Conservation (phyloP, 768 basidiomycete genomes). For the Lentinula sp. region DNA sequence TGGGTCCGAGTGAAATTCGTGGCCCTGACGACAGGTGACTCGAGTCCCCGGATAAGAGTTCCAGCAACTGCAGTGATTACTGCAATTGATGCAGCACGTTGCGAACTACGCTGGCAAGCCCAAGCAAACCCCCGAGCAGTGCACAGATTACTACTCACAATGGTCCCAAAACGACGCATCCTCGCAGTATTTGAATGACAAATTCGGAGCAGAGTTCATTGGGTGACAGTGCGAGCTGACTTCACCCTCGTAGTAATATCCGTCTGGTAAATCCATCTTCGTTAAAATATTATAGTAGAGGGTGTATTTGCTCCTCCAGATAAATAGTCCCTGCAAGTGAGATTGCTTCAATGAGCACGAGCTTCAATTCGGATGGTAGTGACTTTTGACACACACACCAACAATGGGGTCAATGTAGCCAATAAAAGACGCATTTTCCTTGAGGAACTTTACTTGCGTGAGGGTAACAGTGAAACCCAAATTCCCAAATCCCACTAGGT, state of each 20-base stretch:
- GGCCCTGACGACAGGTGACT: no score
- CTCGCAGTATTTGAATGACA: conserved; percentile 51
- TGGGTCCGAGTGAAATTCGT: no score
- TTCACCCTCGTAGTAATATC: conserved; percentile 47
- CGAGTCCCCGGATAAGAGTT: no score
- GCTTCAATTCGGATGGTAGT: conserved; percentile 3
- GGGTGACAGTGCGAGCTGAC: conserved; percentile 39
- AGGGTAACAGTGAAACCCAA: no score
- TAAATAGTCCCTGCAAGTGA: neutral
- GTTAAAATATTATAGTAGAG: conserved; percentile 34
- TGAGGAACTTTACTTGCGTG: neutral
- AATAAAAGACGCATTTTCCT: neutral
- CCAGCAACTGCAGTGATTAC: no score
- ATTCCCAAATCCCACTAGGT: no score
- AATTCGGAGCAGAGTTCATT: conserved; percentile 23
- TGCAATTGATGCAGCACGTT: no score
- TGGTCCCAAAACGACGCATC: conserved; percentile 61
- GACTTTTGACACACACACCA: conserved; percentile 21
- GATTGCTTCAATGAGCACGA: conserved; percentile 13
- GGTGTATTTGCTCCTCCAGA: conserved; percentile 38
- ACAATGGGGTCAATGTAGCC: neutral
- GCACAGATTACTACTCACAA: neutral
- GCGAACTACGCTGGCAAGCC: no score
- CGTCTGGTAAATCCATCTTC: conserved; percentile 37
- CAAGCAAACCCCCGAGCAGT: no score